Conservation (phyloP, 176 grass and related monocot genomes). For the Musa itinerans region DNA sequence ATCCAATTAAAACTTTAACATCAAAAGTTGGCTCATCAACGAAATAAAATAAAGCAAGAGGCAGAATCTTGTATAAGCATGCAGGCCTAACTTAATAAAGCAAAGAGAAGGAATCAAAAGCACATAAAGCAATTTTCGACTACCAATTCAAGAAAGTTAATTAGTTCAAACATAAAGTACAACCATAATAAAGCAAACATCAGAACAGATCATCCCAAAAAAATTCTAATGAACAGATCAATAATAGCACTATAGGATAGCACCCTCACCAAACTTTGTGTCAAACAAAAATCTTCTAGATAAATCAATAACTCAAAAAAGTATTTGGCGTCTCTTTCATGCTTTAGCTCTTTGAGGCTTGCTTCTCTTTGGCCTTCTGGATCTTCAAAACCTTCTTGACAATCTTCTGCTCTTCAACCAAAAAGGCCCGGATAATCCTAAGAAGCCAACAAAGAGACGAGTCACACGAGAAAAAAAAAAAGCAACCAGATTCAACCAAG, state of each 20-base stretch:
- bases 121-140: no score
- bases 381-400: conserved; percentile 11
- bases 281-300: not conserved
- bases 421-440: conserved; percentile 1
- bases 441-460: not conserved
- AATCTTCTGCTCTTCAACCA: conserved; percentile 4
- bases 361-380: conserved; percentile 4
- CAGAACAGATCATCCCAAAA: not conserved
- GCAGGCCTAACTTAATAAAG: no score
- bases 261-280: no score
- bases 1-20: no score
- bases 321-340: not conserved
- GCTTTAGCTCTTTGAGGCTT: not conserved
- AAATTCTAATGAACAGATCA: not conserved
- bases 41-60: no score
- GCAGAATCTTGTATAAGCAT: no score
- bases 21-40: no score
- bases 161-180: not conserved
- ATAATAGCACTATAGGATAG: not conserved
- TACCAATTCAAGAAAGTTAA: not conserved
- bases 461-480: not conserved
- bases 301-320: not conserved
- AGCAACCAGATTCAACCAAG: not conserved
- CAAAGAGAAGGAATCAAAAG: no score
- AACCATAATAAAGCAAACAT: not conserved